Percentiles rank a stretch among this genome's conserved stretches.
Conservation (phyloP, 106 monocot species). For the Vanilla planifolia region DNA sequence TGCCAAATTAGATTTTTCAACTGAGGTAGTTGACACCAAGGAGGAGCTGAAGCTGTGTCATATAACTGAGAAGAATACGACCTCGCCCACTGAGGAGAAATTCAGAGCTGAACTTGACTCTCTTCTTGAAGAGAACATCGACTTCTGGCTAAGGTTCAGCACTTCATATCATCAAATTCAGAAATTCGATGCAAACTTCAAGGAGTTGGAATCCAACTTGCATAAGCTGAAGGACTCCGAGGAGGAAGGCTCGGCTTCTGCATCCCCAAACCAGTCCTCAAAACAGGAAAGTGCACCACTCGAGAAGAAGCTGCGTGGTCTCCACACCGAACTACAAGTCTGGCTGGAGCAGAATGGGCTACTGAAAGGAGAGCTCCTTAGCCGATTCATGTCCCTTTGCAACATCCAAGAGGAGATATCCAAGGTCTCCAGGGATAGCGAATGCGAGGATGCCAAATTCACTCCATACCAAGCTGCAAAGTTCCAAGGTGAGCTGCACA, state of each 20-base stretch:
- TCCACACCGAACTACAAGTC: constrained; percentile 64
- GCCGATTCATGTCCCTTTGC: constrained; percentile 49
- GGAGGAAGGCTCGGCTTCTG: not conserved
- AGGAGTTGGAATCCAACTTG: constrained; percentile 37
- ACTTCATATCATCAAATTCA: constrained; percentile 82
- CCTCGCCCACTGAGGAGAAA: constrained; percentile 48
- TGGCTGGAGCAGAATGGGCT: constrained; percentile 80
- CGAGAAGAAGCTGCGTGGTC: constrained; percentile 54
- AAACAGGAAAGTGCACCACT: constrained; percentile 21
- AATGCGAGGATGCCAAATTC: constrained; percentile 29
- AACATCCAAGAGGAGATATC: constrained; percentile 64
- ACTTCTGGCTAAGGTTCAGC: constrained; percentile 90
- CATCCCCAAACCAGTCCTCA: not conserved
- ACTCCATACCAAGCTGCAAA: constrained; percentile 66
- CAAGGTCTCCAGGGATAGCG: constrained; percentile 19
- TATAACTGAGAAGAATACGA: not conserved
- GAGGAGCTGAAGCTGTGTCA: constrained; percentile 18
- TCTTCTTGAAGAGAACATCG: constrained; percentile 77
- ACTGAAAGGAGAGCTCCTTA: constrained; percentile 49
- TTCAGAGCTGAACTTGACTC: constrained; percentile 78
- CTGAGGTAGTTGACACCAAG: not conserved
- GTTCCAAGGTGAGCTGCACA: constrained; percentile 68
- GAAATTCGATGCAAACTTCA: constrained; percentile 36
- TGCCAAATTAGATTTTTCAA: not conserved
- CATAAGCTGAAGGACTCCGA: constrained; percentile 26